These are phyloP conservation scores for Clavariopsis aquatica DNA, from an alignment of 495 filamentous ascomycete genomes.

Conservation along the genomic window DNA sequence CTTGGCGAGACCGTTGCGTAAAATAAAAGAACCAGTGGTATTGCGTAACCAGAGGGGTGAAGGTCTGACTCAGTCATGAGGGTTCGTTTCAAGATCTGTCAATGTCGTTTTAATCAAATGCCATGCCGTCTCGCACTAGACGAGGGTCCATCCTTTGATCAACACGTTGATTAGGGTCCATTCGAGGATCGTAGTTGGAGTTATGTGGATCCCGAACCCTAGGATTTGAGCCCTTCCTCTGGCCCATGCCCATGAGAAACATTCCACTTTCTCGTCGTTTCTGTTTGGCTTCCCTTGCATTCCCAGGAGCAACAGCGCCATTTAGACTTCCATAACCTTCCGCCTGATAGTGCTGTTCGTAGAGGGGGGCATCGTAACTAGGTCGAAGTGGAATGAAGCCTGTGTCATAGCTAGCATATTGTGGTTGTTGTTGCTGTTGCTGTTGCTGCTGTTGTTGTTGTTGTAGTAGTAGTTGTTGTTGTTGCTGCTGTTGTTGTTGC, in stretches of 20 bases:
- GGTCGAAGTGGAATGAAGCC: constrained; percentile 65
- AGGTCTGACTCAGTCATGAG: not conserved
- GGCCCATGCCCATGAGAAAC: constrained; percentile 41
- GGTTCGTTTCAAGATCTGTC: not conserved
- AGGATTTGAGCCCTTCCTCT: constrained; percentile 40
- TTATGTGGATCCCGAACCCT: constrained; percentile 8
- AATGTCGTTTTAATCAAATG: constrained; percentile 29
- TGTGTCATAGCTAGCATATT: constrained; percentile 50
- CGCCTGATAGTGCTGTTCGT: constrained; percentile 38
- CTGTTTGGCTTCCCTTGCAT: constrained; percentile 33
- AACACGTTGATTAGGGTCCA: not conserved
- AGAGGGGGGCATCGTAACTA: constrained; percentile 53
- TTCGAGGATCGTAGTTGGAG: not conserved
- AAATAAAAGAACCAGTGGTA: not conserved
- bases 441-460: constrained; percentile 34
- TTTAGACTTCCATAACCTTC: constrained; percentile 44
- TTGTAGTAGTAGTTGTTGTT: constrained; percentile 18
- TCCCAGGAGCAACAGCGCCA: constrained; percentile 38
- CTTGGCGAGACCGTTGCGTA: not conserved
- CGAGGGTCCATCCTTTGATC: not conserved
- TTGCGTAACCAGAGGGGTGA: not conserved
- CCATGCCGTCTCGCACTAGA: constrained; percentile 31
- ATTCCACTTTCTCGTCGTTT: constrained; percentile 45
- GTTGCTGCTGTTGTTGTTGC: constrained; percentile 37
- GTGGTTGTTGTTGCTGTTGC: constrained; percentile 30